Evolutionary conservation across 495 filamentous ascomycete species (phyloP).

Genomic region (Lepidopterella palustris): DNA sequence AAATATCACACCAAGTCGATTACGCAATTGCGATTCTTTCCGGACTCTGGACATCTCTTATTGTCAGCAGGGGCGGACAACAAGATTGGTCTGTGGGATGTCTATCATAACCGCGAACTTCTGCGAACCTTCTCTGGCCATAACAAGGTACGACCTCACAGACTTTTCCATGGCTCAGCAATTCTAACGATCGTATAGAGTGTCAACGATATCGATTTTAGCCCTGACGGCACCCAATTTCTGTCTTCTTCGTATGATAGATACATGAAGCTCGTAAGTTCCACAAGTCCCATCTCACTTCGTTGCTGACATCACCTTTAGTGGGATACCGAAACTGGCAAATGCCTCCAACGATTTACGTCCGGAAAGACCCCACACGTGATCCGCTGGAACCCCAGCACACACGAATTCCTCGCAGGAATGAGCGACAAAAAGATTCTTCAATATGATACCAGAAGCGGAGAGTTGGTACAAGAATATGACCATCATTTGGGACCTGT

Average conservation of each 20-base stretch:
- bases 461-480: constrained; percentile 90
- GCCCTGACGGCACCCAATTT: constrained; percentile 73
- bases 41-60: constrained; percentile 76
- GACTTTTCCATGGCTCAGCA: not conserved
- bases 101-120: constrained; percentile 80
- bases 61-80: constrained; percentile 79
- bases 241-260: constrained; percentile 89
- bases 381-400: constrained; percentile 80
- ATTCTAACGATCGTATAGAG: constrained; percentile 31
- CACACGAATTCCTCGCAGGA: constrained; percentile 88
- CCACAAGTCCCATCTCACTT: not conserved
- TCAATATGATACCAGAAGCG: constrained; percentile 85
- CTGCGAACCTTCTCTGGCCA: constrained; percentile 87
- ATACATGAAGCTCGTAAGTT: constrained; percentile 66
- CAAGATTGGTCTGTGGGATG: constrained; percentile 91
- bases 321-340: constrained; percentile 95
- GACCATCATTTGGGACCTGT: constrained; percentile 96
- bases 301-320: not conserved
- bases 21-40: constrained; percentile 82
- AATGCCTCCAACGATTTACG: constrained; percentile 77
- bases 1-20: constrained; percentile 80
- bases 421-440: constrained; percentile 99
- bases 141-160: constrained; percentile 47
- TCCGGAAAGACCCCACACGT: constrained; percentile 94
- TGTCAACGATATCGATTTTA: constrained; percentile 86